Evolutionary conservation across 2,329 filamentous ascomycete species (phyloP), one percentile per base, ranked within the genome.

Genomic region (Alternaria metachromatica): DNA sequence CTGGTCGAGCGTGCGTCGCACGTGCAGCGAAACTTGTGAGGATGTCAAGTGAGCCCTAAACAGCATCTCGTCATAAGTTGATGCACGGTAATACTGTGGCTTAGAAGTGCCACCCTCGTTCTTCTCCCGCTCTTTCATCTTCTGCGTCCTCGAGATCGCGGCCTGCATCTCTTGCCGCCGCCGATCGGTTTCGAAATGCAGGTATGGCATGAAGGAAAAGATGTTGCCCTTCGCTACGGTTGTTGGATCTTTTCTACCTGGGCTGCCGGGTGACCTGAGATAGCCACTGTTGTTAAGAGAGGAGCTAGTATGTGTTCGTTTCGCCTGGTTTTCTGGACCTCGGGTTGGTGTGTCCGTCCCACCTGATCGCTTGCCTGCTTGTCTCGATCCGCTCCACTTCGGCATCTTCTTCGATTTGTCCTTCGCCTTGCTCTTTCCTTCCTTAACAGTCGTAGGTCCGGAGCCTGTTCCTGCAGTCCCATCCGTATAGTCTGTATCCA

Each of bases 1-100:
- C 60, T 91, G 88, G 69, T 90, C 88, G 1, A 90, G 79, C 0
- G 89, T 90, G 21, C 89, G 82, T 10, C 88, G 84, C 0, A 88
- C 84, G 72, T 91, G 88, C 2, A 89, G 77, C 4, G 78, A 78
- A 6, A 82, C 82, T 11, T 83, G 84, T 11, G 80, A 81, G 21
- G 77, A 78, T 8, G 78, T 75, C 18, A 87, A 62, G 69, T 87
- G 85, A 21, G 82, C 85, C 37, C 83, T 76, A 5, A 87, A 68
- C 4, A 87, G 78, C 69, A 85, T 78, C 43, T 83, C 80, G 62
- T 87, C 84, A 28, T 78, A 78, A 0, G 77, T 80, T 13, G 68
- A 66, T 1, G 76, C 69, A 15, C 69, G 68, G 18, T 66, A 65
- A n/a, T 75, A 46, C 2, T 62, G 23, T 7, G 76, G 33, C 72